Conservation (phyloP, 805 yeast genomes). For the Kuraishia floccosa region DNA sequence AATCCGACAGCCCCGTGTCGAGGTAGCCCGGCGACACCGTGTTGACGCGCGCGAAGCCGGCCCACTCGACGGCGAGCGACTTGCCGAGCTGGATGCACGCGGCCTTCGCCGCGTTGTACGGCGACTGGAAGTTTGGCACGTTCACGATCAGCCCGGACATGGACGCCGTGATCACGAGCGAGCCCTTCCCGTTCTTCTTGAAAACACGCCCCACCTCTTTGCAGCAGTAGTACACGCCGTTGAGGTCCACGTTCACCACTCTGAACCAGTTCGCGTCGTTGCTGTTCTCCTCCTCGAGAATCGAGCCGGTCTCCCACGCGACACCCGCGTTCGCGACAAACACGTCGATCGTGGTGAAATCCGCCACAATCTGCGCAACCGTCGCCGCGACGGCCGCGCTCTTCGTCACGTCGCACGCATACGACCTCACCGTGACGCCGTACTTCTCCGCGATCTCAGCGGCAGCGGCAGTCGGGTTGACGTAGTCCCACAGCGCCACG, state of each 20-base stretch:
- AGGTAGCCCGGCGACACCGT: conserved; percentile 42
- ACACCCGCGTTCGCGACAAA: conserved; percentile 33
- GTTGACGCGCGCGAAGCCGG: conserved; percentile 39
- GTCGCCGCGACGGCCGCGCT: conserved; percentile 17
- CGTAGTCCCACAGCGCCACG: conserved; percentile 29
- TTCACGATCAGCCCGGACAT: conserved; percentile 46
- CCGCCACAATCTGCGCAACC: conserved; percentile 18
- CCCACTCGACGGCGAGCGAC: conserved; percentile 36
- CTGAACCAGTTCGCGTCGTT: conserved; percentile 31
- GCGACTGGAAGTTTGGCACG: conserved; percentile 38
- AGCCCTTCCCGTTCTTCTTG: conserved; percentile 33
- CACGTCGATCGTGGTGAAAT: conserved; percentile 28
- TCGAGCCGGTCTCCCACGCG: conserved; percentile 12
- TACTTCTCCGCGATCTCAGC: conserved; percentile 26
- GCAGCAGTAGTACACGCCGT: conserved; percentile 39
- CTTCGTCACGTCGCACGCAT: conserved; percentile 19
- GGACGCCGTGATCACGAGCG: conserved; percentile 41
- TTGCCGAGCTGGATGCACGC: conserved; percentile 35
- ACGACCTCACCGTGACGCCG: conserved; percentile 10
- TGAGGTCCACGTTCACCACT: conserved; percentile 36
- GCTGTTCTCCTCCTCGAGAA: conserved; percentile 11
- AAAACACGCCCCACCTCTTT: conserved; percentile 35
- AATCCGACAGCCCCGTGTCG: conserved; percentile 29
- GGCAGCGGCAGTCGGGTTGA: conserved; percentile 21
- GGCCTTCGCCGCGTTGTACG: conserved; percentile 38